A percentile compares a stretch with the other conserved stretches of the same genome.
These are phyloP conservation scores for Pyrenophora tritici-repentis DNA, from an alignment of 2,329 filamentous ascomycete species.

Conservation along the genomic window DNA sequence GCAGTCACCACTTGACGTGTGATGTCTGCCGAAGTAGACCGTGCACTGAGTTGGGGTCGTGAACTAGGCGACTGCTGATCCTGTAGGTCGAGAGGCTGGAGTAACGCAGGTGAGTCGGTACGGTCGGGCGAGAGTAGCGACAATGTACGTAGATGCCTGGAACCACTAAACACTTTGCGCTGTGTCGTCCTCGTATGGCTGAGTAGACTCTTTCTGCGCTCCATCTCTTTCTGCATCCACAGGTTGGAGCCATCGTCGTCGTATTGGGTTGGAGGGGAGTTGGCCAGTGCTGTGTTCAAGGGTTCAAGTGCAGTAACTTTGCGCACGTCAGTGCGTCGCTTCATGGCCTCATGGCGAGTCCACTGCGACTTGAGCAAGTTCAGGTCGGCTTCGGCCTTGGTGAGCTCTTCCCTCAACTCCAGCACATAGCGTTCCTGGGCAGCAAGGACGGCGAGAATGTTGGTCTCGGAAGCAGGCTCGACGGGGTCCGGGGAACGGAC, in stretches of 20 bases:
- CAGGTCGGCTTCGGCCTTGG: slow-evolving; percentile 78
- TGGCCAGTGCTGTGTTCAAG: slow-evolving; percentile 51
- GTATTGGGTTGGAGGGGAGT: slow-evolving; percentile 28
- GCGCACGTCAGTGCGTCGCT: slow-evolving; percentile 71
- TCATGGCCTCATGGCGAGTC: slow-evolving; percentile 75
- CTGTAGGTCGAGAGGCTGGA: slow-evolving; percentile 46
- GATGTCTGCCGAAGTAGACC: slow-evolving; percentile 42
- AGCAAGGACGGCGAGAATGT: slow-evolving; percentile 85
- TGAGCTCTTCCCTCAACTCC: slow-evolving; percentile 88
- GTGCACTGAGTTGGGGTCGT: slow-evolving; percentile 20
- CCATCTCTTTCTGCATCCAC: slow-evolving; percentile 65
- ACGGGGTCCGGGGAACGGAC: slow-evolving; percentile 32
- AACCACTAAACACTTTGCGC: slow-evolving; percentile 66
- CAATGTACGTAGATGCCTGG: slow-evolving; percentile 67
- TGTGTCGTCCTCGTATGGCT: slow-evolving; percentile 54
- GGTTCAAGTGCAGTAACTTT: slow-evolving; percentile 60
- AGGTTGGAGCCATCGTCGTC: slow-evolving; percentile 52
- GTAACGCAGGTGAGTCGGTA: slow-evolving; percentile 44
- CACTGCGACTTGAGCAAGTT: slow-evolving; percentile 80
- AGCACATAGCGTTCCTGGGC: slow-evolving; percentile 89
- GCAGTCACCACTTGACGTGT: slow-evolving; percentile 33
- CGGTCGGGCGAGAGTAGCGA: slow-evolving; percentile 76
- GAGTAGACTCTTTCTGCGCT: slow-evolving; percentile 72
- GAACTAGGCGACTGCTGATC: slow-evolving; percentile 25
- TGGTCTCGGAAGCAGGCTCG: slow-evolving; percentile 36